Base-by-base conservation (phyloP, 192 early-diverging fungal species). In the Coemansia sp. region DNA sequence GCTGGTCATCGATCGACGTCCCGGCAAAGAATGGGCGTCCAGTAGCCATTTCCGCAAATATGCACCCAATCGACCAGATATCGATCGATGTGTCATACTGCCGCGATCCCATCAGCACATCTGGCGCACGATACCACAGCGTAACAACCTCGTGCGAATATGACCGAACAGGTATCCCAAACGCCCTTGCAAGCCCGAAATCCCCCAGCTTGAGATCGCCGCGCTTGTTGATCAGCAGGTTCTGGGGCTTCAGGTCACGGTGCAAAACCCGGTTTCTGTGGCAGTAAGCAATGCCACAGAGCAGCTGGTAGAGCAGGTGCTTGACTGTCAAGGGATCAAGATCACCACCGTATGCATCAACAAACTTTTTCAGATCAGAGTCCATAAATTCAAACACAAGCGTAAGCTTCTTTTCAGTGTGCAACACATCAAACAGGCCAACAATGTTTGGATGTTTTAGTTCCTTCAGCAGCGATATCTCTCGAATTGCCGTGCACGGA, bases 371-470 rank as follows among this genome's bases (percentile, higher is more conserved):
- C 74, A 99, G 82, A 78, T 99, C 98, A 43, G 94, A 94, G 79
- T 99, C 96, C 85, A 99, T 81, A 75, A 91, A 98, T 79, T 99
- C 98, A 85, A 99, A 99, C 29, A 99, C 95, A 58, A 99, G 86
- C 31, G 94, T 98, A 53, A 99, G 78, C 81, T 95, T 98, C 83
- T 95, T 94, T 72, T 99, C 96, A 15, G 95, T 98, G 73, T 99
- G 96, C 64, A 92, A 75, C 39, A 99, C 96, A 84, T 99, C 96
- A 72, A 97, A 95, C 29, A 99, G 84, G 56, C 93, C 90, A 58
- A 75, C 70, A 46, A 84, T 83, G 77, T 91, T 92, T 20, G 86
- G 84, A 71, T 93, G 91, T 46, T 90, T 87, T 18, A 94, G 86
- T 75, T 92, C 92, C 66, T 92, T 93, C 66, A 92, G 73, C 28